Base-by-base conservation (phyloP, 495 filamentous ascomycete genomes). In the Podospora fimiseda region DNA sequence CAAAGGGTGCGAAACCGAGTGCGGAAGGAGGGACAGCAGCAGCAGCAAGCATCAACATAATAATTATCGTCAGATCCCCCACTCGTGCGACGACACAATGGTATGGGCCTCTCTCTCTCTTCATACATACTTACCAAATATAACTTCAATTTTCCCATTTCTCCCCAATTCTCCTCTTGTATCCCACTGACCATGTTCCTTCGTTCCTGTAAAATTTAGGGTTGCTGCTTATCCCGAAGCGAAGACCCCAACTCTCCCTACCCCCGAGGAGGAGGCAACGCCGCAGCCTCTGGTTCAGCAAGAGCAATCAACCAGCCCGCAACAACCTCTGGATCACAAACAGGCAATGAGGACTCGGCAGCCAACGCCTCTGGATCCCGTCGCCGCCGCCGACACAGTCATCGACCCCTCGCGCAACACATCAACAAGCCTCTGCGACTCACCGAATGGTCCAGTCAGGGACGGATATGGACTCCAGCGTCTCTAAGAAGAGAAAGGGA, bases 341-440 rank as follows among this genome's bases (percentile, higher is more conserved):
- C 48, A 30, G 58, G 55, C 21, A 43, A 50, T 36, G 63, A 70
- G 37, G 59, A 60, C 11, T 37, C 33, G 33, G 38, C 55, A 0
- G 52, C 56, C n/a, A 55, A 51, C 16, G 21, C 45, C 21, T 50
- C 60, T 2, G 56, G 15, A 41, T 50, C 53, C 43, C 57, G 52
- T 23, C 62, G 33, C 36, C 60, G 51, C 15, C 63, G 44, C 24
- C 41, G 60, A 43, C 53, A 52, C 3, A 47, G 40, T 43, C 56
- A 62, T 24, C 60, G 65, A 27, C 59, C 57, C 19, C 48, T 64
- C 1, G 66, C 67, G 30, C 70, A 74, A 43, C 75, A 77, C 46
- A 75, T 77, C 59, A 74, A 78, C 56, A 74, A 72, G 50, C 74
- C 74, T 11, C 56, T 78, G 21, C 70, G 72, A 2, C 69, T 70